Evolutionary conservation across 345 rosid genomes (phyloP).

Genomic region (Euphorbia lathyris): DNA sequence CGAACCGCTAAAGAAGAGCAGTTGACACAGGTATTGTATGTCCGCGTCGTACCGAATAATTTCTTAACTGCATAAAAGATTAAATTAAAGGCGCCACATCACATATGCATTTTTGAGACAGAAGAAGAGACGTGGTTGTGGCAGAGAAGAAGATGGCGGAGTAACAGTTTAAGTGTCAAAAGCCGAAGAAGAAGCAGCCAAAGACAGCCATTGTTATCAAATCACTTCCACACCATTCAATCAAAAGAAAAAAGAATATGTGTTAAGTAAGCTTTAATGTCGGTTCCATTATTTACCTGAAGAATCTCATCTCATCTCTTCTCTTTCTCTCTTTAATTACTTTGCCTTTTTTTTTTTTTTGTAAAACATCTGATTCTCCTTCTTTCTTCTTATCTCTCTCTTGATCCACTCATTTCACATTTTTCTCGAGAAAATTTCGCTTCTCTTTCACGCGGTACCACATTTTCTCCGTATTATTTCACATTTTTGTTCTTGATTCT

Average conservation of each 20-base stretch:
- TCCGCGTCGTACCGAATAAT: slow-evolving; percentile 19
- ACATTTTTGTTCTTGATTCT: neutral
- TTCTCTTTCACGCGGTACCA: slow-evolving; percentile 16
- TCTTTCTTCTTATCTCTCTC: slow-evolving; percentile 1
- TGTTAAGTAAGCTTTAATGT: slow-evolving; percentile 24
- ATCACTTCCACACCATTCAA: neutral
- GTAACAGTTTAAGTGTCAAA: neutral
- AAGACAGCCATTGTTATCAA: neutral
- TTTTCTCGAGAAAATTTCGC: slow-evolving; percentile 22
- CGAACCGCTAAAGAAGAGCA: too few species aligned
- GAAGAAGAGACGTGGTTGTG: neutral
- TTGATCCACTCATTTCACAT: slow-evolving; percentile 20
- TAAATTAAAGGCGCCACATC: slow-evolving; percentile 25
- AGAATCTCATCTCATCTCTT: slow-evolving; percentile 20
- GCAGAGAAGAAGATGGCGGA: neutral
- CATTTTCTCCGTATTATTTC: neutral
- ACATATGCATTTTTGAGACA: neutral
- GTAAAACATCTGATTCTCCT: slow-evolving; percentile 2
- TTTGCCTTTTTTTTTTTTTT: neutral
- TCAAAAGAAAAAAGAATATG: neutral
- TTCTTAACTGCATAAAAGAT: slow-evolving; percentile 26
- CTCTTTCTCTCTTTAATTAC: slow-evolving; percentile 1
- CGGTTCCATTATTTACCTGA: slow-evolving; percentile 9
- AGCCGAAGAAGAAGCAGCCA: neutral
- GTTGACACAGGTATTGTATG: neutral